These are phyloP conservation scores for Trichosporon asahii DNA, from an alignment of 1,284 basidiomycete species.

Conservation along the genomic window DNA sequence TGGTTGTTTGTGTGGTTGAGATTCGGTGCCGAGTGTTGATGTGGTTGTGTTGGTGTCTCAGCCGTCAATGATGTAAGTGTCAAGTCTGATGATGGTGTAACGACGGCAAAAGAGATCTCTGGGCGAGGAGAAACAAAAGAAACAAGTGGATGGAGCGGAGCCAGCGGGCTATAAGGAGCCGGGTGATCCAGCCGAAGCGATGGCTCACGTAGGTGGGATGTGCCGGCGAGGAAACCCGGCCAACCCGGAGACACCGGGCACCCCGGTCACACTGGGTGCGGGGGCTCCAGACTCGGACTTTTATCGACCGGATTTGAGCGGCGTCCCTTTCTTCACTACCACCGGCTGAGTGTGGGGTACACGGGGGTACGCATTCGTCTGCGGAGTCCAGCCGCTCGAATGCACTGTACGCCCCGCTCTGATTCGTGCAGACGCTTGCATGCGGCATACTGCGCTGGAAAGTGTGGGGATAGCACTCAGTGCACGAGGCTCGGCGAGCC, in stretches of 20 bases:
- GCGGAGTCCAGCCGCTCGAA: neutral
- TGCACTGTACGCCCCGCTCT: neutral
- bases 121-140: neutral
- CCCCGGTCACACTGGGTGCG: neutral
- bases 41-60: neutral
- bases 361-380: neutral
- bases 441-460: neutral
- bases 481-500: neutral
- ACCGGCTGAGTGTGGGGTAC: neutral
- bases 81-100: neutral
- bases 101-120: neutral
- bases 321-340: neutral
- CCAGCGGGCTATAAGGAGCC: neutral
- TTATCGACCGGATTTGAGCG: slow-evolving; percentile 8
- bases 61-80: neutral
- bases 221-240: neutral
- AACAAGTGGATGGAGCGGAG: neutral
- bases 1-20: neutral
- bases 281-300: slow-evolving; percentile 6
- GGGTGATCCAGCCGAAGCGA: neutral
- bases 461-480: neutral
- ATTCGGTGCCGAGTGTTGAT: neutral
- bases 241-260: neutral
- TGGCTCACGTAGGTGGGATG: neutral
- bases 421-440: neutral